A percentile compares a stretch with the other conserved stretches of the same genome.
phyloP scores from a whole-genome alignment of 2,329 filamentous ascomycete species.

The Trichoderma koningiopsis region DNA sequence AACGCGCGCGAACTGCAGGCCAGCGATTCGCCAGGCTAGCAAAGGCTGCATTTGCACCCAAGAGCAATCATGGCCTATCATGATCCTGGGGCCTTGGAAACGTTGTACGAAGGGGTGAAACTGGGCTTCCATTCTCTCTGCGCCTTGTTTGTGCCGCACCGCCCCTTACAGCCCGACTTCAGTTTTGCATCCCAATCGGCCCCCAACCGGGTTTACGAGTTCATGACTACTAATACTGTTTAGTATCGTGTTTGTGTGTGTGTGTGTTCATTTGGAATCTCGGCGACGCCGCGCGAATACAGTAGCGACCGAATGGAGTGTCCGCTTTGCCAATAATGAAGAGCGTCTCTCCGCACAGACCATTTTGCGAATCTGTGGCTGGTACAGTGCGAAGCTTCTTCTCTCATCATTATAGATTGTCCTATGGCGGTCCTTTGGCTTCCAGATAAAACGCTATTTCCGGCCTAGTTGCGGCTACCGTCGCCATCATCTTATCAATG shows the following conservation, averaged over 20 bases:
- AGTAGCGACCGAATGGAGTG: too few species aligned
- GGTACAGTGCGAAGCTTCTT: too few species aligned
- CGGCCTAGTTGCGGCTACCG: too few species aligned
- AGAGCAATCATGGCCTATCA: constrained; percentile 6
- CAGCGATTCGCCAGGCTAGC: constrained; percentile 15
- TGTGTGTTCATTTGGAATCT: constrained; percentile 1
- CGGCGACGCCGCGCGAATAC: constrained; percentile 25
- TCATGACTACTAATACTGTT: too few species aligned
- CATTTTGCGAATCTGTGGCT: too few species aligned
- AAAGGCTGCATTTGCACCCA: not conserved
- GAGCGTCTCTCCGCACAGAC: too few species aligned
- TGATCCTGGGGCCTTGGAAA: not conserved
- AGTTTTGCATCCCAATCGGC: not conserved
- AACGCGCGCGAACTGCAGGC: not conserved
- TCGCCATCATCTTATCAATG: too few species aligned
- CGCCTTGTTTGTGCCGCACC: constrained; percentile 10
- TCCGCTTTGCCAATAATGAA: too few species aligned
- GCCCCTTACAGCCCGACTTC: constrained; percentile 20
- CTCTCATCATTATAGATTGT: too few species aligned
- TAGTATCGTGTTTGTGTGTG: not conserved
- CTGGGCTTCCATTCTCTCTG: not conserved
- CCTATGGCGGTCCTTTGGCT: too few species aligned
- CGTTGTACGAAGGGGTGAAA: not conserved
- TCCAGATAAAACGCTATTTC: too few species aligned
- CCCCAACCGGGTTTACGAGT: not conserved